Conservation (phyloP, 2,329 filamentous ascomycete species). For the Cladophialophora bantiana region DNA sequence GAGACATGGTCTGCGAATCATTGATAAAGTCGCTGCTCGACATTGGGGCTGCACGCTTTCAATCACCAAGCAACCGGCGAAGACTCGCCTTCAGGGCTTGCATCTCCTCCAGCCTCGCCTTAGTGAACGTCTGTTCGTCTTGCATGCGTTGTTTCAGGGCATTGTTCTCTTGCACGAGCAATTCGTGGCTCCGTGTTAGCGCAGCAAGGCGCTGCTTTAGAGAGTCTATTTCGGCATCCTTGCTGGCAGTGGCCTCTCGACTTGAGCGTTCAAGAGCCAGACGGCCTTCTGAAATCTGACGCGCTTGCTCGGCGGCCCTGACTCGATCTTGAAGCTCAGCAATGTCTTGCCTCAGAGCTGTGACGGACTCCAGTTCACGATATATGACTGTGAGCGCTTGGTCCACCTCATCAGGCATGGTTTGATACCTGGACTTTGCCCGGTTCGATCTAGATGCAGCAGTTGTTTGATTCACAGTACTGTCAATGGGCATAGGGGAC, state of each 20-base stretch:
- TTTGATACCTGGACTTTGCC: conserved; percentile 19
- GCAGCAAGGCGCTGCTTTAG: conserved; percentile 6
- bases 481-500: neutral
- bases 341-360: conserved; percentile 7
- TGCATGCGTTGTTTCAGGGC: conserved; percentile 11
- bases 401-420: conserved; percentile 18
- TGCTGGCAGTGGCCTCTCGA: conserved; percentile 6
- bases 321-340: conserved; percentile 1
- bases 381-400: conserved; percentile 16
- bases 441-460: neutral
- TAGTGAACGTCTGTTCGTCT: conserved; percentile 1
- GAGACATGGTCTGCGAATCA: neutral
- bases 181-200: neutral
- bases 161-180: conserved; percentile 4
- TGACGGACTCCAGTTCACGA: conserved; percentile 12
- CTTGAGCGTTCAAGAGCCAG: conserved; percentile 13
- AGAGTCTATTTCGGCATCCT: conserved; percentile 11
- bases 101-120: conserved; percentile 16
- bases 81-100: conserved; percentile 18
- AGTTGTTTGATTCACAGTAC: neutral
- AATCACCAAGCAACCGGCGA: conserved; percentile 15
- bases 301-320: conserved; percentile 13
- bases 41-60: neutral
- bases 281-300: conserved; percentile 1
- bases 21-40: neutral